phyloP scores from a whole-genome alignment of 345 rosid genomes.

The Linum trigynum region DNA sequence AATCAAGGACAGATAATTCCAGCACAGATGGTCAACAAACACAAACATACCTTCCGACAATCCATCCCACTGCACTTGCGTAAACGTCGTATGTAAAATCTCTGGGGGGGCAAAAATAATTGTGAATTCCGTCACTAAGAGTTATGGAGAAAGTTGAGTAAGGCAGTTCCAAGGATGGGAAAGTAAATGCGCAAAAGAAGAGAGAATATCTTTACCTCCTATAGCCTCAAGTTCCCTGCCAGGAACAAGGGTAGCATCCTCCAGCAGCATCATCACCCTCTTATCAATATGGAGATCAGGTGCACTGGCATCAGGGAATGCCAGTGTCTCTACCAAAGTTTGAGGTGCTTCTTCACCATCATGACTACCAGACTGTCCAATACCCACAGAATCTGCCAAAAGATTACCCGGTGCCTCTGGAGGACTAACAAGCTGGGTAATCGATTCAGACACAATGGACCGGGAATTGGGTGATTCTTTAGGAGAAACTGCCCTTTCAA shows the following conservation, averaged over 20 bases:
- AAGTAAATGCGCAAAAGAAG: constrained; percentile 5
- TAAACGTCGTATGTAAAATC: constrained; percentile 59
- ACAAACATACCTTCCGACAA: constrained; percentile 54
- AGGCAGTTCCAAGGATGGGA: background rate
- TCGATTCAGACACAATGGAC: constrained; percentile 55
- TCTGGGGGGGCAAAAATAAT: constrained; percentile 39
- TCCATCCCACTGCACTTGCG: constrained; percentile 33
- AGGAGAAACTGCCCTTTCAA: constrained; percentile 97
- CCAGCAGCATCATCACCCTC: constrained; percentile 64
- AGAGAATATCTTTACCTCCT: constrained; percentile 42
- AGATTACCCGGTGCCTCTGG: constrained; percentile 97
- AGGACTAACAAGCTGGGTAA: constrained; percentile 71
- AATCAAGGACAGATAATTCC: background rate
- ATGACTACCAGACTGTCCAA: constrained; percentile 26
- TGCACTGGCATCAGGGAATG: constrained; percentile 19
- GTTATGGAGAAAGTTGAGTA: background rate
- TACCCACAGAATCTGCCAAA: constrained; percentile 50
- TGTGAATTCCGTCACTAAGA: background rate
- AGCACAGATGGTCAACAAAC: background rate
- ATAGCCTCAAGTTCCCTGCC: constrained; percentile 78
- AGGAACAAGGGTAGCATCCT: constrained; percentile 51
- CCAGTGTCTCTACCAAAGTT: constrained; percentile 6
- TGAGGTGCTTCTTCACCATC: constrained; percentile 27
- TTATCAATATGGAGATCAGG: constrained; percentile 55
- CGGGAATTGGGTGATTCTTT: constrained; percentile 38